Evolutionary conservation across 305 asterid genomes (phyloP).

Genomic region (Fraxinus paxiana): DNA sequence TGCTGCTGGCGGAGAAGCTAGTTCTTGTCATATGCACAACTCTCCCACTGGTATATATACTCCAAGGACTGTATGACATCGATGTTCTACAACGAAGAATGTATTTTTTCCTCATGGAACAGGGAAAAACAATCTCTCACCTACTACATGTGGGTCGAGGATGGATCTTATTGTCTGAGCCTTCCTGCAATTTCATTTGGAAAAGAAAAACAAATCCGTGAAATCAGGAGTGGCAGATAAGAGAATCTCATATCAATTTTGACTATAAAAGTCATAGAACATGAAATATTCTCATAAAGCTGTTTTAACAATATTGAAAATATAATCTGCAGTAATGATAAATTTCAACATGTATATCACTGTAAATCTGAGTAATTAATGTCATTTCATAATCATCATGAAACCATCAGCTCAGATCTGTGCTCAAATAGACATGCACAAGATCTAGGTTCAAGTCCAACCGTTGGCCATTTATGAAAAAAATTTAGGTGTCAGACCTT

Average conservation of each 20-base stretch:
- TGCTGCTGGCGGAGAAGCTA: constrained; percentile 10
- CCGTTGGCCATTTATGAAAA: background rate
- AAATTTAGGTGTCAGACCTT: background rate
- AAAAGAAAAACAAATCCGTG: background rate
- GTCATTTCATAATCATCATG: background rate
- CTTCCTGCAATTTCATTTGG: constrained; percentile 23
- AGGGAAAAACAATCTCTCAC: constrained; percentile 18
- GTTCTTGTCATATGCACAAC: constrained; percentile 4
- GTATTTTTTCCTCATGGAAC: background rate
- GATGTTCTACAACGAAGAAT: constrained; percentile 1
- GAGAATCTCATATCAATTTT: background rate
- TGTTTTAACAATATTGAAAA: background rate
- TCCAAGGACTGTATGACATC: background rate
- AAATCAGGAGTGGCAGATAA: background rate
- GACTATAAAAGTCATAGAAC: background rate
- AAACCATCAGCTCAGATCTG: background rate
- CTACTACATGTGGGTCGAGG: constrained; percentile 22
- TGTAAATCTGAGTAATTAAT: background rate
- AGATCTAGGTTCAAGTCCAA: background rate
- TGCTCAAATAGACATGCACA: background rate
- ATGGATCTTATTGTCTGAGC: constrained; percentile 25
- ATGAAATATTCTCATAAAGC: background rate
- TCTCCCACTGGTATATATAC: constrained; percentile 11
- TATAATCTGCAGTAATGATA: background rate
- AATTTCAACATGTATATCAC: background rate